Percentiles rank a stretch among this genome's conserved stretches.
phyloP scores from a whole-genome alignment of 2,329 filamentous ascomycete genomes.

The Verticillium tricorpus region DNA sequence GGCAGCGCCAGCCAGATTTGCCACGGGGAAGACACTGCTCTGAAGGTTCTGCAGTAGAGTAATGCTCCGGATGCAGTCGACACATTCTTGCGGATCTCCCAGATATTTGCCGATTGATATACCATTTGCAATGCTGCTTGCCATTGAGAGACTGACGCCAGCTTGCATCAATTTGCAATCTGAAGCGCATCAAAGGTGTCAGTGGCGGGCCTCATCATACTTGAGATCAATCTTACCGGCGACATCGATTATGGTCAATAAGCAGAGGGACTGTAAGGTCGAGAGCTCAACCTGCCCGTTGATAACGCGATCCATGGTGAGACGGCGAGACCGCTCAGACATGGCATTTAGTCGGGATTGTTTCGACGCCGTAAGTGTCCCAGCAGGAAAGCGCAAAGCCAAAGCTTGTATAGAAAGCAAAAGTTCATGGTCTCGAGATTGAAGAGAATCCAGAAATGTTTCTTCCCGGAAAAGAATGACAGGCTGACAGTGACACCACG shows the following conservation, averaged over 20 bases:
- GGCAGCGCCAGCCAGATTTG: background rate
- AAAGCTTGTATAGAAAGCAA: conserved; percentile 32
- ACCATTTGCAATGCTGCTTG: conserved; percentile 15
- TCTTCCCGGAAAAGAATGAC: conserved; percentile 39
- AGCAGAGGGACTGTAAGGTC: conserved; percentile 31
- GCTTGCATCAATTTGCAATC: conserved; percentile 18
- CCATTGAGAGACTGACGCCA: conserved; percentile 17
- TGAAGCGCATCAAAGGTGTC: background rate
- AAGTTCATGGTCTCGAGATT: conserved; percentile 29
- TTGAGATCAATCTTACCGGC: conserved; percentile 13
- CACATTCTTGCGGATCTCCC: conserved; percentile 15
- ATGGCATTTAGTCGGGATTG: background rate
- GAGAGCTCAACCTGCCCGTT: conserved; percentile 30
- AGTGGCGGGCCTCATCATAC: too few species aligned
- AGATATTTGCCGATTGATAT: conserved; percentile 13
- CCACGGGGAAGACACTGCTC: conserved; percentile 18
- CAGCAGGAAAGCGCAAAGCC: conserved; percentile 32
- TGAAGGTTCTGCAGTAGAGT: conserved; percentile 37
- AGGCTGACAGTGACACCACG: conserved; percentile 45
- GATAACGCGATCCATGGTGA: conserved; percentile 26
- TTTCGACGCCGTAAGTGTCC: background rate
- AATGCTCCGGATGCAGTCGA: conserved; percentile 35
- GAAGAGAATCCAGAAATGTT: conserved; percentile 33
- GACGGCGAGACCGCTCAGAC: conserved; percentile 9
- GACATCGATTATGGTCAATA: conserved; percentile 32